Conservation (phyloP, 2,329 filamentous ascomycete species). For the Xylaria sp. region DNA sequence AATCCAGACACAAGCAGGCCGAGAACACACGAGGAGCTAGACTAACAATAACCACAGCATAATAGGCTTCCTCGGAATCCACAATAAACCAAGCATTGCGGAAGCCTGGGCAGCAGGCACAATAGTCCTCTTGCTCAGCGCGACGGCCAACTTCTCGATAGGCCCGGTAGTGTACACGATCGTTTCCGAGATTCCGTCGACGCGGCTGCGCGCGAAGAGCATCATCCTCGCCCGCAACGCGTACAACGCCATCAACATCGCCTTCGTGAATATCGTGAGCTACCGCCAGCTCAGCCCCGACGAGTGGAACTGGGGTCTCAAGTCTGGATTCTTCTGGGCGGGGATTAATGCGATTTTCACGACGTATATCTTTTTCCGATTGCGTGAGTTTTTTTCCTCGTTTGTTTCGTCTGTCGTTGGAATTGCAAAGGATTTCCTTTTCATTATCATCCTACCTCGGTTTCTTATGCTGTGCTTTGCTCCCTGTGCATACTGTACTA, state of each 20-base stretch:
- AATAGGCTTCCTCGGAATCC: constrained; percentile 48
- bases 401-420: background rate
- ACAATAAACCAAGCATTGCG: constrained; percentile 52
- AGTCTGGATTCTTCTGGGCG: constrained; percentile 52
- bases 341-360: constrained; percentile 54
- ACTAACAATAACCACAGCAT: constrained; percentile 37
- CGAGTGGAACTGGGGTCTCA: constrained; percentile 53
- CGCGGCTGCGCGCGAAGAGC: constrained; percentile 57
- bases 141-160: constrained; percentile 58
- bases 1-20: background rate
- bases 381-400: constrained; percentile 50
- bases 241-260: constrained; percentile 57
- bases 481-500: background rate
- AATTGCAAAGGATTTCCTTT: background rate
- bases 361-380: constrained; percentile 56
- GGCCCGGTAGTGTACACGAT: constrained; percentile 59
- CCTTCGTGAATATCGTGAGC: constrained; percentile 52
- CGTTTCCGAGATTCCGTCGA: constrained; percentile 59
- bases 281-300: constrained; percentile 53
- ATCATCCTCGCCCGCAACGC: constrained; percentile 57
- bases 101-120: constrained; percentile 55
- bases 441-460: background rate
- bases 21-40: background rate
- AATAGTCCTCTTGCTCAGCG: constrained; percentile 56
- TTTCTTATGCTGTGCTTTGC: background rate